These are phyloP conservation scores for Brettanomyces anomalus DNA, from an alignment of 805 yeast genomes.

Conservation along the genomic window DNA sequence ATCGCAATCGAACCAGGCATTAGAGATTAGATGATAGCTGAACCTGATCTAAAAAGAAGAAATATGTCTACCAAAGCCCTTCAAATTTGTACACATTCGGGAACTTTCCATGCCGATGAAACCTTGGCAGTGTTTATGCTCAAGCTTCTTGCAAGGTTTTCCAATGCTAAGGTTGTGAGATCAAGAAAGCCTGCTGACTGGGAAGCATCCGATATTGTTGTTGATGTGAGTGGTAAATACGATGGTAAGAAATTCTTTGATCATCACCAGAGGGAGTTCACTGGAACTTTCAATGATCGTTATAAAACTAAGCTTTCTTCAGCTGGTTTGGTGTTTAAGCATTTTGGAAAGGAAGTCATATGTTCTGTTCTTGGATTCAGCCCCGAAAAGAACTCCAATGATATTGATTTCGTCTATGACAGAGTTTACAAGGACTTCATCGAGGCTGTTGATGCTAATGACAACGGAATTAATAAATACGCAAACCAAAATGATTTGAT, in stretches of 20 bases:
- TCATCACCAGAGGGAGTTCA: constrained; percentile 93
- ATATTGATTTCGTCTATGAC: constrained; percentile 57
- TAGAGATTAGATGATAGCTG: background rate
- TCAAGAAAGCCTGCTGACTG: constrained; percentile 77
- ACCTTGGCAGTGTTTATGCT: constrained; percentile 87
- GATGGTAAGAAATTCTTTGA: constrained; percentile 83
- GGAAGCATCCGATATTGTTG: constrained; percentile 84
- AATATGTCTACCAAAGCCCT: constrained; percentile 25
- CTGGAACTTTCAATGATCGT: constrained; percentile 55
- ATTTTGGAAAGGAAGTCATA: constrained; percentile 67
- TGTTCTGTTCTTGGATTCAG: constrained; percentile 38
- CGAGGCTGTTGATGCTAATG: constrained; percentile 93
- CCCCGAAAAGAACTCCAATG: constrained; percentile 23
- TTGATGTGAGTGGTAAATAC: constrained; percentile 90
- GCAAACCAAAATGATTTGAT: constrained; percentile 39
- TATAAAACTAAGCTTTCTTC: constrained; percentile 77
- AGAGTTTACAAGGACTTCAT: constrained; percentile 81
- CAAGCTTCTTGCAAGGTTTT: constrained; percentile 57
- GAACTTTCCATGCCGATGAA: constrained; percentile 96
- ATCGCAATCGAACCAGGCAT: too few relatives aligned
- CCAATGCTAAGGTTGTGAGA: constrained; percentile 62
- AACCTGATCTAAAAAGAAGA: constrained; percentile 14
- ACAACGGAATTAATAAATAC: constrained; percentile 80
- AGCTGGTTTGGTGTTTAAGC: constrained; percentile 90
- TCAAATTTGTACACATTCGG: constrained; percentile 84